Base-by-base conservation (phyloP, 2,329 filamentous ascomycete genomes). In the Thelonectria discophora region DNA sequence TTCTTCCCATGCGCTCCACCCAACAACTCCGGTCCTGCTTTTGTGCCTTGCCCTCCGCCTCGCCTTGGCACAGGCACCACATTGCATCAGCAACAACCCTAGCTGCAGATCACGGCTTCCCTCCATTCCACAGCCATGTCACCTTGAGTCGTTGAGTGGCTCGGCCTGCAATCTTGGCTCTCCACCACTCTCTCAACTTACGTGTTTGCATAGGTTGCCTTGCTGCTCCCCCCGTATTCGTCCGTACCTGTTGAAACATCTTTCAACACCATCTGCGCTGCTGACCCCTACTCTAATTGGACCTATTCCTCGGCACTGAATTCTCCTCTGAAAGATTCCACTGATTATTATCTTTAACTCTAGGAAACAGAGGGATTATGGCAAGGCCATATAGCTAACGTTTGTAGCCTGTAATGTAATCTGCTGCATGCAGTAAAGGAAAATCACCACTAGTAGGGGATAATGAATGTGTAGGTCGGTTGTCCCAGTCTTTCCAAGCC, bases 91-190 rank as follows among this genome's bases (percentile, higher is more conserved):
- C 11, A 13, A 30, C n/a, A 24, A 24, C 42, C 58, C 58, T 42
- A 43, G 48, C 34, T 34, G 58, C 58, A 47, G 47, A 61, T 61
- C 45, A 27, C 48, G 48, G 54, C 49, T 48, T 53, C 53, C 40
- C 68, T 61, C 66, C 58, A 60, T 45, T 47, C 54, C 13, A 52
- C 46, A 43, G 34, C 56, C 11, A 47, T 47, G 45, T 47, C 45
- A 47, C 45, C 20, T 21, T 27, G 11, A 2, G 45, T 27, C 21
- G 13, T 11, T 30, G 45, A 47, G 45, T 47, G 45, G 18, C 43
- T 39, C 20, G 24, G 12, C 9, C 30, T 34, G 51, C 43, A 20
- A 15, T 51, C n/a, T 20, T 17, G 17, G 21, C n/a, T 17, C 20
- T 15, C 37, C 34, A 40, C 37, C 34, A 40, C 34, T 17, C 21